phyloP scores from a whole-genome alignment of 2,329 filamentous ascomycete genomes.

The Elsinoe arachidis region DNA sequence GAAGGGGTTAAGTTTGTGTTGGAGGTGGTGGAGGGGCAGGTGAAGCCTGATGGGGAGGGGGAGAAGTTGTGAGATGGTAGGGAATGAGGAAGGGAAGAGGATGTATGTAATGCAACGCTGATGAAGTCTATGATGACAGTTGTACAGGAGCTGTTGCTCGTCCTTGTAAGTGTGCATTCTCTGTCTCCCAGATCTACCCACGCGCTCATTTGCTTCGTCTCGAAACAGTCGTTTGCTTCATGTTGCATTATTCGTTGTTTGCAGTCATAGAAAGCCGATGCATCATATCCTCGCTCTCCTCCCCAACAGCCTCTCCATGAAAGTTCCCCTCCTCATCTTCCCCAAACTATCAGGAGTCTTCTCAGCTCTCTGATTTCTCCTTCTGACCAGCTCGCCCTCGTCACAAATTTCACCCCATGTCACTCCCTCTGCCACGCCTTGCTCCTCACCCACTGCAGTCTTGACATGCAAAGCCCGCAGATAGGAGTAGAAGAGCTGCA shows the following conservation, averaged over 20 bases:
- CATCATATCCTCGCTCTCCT: conserved; percentile 15
- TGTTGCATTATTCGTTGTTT: too few relatives aligned
- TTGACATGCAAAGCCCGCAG: conserved; percentile 6
- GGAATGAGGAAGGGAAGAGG: background rate
- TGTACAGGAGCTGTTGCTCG: background rate
- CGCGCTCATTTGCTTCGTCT: too few relatives aligned
- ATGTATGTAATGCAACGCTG: background rate
- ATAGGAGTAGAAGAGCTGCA: conserved; percentile 5
- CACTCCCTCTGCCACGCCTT: conserved; percentile 46
- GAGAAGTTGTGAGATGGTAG: background rate
- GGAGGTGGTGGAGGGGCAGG: conserved; percentile 45
- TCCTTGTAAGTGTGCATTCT: background rate
- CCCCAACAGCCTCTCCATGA: conserved; percentile 29
- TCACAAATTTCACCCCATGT: conserved; percentile 19
- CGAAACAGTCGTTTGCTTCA: too few relatives aligned
- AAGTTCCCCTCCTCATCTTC: conserved; percentile 22
- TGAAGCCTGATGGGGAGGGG: conserved; percentile 22
- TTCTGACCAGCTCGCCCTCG: conserved; percentile 2
- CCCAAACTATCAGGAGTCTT: background rate
- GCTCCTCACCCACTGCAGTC: conserved; percentile 12
- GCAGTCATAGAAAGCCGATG: too few relatives aligned
- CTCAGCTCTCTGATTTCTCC: background rate
- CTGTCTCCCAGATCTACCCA: background rate
- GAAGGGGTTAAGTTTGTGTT: conserved; percentile 48
- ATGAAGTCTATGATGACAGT: background rate